These are phyloP conservation scores for Mucor sp. DNA, from an alignment of 371 early-diverging fungal genomes.

Conservation along the genomic window DNA sequence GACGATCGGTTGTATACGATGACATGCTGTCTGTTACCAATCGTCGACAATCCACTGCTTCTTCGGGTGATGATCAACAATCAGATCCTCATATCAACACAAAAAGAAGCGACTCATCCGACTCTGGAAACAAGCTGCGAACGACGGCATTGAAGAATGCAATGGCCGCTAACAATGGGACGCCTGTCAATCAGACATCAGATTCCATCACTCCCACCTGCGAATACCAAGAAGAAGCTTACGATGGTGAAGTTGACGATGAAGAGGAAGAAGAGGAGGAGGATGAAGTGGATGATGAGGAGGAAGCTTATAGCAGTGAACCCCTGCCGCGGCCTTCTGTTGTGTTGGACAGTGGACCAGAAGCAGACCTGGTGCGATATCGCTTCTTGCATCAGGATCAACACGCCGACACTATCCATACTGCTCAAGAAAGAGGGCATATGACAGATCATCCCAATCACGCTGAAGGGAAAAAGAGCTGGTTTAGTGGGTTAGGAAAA, in stretches of 20 bases:
- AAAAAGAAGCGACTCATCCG: constrained; percentile 30
- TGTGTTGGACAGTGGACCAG: constrained; percentile 27
- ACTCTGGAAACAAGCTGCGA: constrained; percentile 18
- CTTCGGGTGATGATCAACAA: constrained; percentile 7
- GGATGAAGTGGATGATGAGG: neutral
- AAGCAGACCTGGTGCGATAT: constrained; percentile 31
- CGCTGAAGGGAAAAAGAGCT: constrained; percentile 19
- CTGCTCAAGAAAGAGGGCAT: neutral
- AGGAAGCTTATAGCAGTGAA: constrained; percentile 12
- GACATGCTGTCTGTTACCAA: neutral
- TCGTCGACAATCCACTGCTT: neutral
- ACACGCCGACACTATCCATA: neutral
- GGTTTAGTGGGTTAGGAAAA: constrained; percentile 13
- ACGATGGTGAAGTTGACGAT: constrained; percentile 12
- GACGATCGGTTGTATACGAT: neutral
- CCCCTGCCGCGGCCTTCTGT: constrained; percentile 30
- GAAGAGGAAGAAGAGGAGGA: constrained; percentile 8
- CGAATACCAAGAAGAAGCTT: constrained; percentile 4
- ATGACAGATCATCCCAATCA: neutral
- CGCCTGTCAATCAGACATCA: neutral
- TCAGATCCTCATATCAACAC: constrained; percentile 21
- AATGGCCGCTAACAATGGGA: constrained; percentile 27
- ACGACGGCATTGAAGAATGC: constrained; percentile 41
- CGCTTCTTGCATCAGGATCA: constrained; percentile 28
- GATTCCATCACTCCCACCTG: neutral